Base-by-base conservation (phyloP, 129 eudicot genomes). In the Helianthus tuberosus region DNA sequence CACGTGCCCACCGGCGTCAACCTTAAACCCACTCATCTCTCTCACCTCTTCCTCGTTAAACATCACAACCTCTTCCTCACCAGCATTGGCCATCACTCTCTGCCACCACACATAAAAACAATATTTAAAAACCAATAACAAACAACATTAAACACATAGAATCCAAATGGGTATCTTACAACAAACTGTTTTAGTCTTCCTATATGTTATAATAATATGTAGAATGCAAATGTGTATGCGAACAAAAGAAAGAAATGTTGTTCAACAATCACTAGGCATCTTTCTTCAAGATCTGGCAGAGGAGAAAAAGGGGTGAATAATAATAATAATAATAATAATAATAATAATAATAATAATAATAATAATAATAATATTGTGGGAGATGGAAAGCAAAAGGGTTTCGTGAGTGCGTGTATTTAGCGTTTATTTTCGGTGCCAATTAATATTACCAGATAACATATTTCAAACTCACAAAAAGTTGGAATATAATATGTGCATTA, bases 31-130 rank as follows among this genome's bases (percentile, higher is more conserved):
- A 60, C 80, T 61, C 50, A 89, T 87, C 75, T 87, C 96, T 46
- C 81, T 79, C 69, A 80, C 81, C 77, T 89, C 96, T n/a, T 82
- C 93, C 41, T 89, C 93, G 15, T 43, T 82, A 64, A 87, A 89
- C 90, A 89, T 73, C 65, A 54, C 72, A 29, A 59, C 78, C 15
- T 10, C 82, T 35, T 27, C 71, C 44, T 7, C 51, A 57, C 55
- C 64, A 5, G 11, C 54, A 32, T 55, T 77, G 76, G 69, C 69
- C 75, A 32, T 46, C 61, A 52, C 73, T 51, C 72, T 41, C 53
- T 60, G 27, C 52, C 8, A 64, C 48, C 63, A 23, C 11, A 77
- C 52, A 14, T 66, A 27, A 13, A n/a, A 39, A 41, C 38, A 70
- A 3, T 48, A 46, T 58, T 25, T 25, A 69, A 39, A 46, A 55